A percentile compares a stretch with the other conserved stretches of the same genome.
These are phyloP conservation scores for Phytophthora quininea DNA, from an alignment of 352 stramenopile genomes.

Conservation along the genomic window DNA sequence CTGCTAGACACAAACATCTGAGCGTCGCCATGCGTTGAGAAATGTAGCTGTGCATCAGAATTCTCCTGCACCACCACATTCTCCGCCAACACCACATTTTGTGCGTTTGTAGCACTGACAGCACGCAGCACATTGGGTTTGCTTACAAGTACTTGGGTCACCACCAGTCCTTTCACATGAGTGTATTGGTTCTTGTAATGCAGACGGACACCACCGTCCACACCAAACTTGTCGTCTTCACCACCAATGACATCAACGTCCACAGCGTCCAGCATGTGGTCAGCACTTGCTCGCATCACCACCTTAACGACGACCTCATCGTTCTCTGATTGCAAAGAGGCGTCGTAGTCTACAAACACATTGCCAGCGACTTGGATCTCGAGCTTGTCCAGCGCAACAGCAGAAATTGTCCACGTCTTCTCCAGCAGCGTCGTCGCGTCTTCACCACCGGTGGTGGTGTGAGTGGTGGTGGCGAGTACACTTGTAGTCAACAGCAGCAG, in stretches of 20 bases:
- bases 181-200: slow-evolving; percentile 52
- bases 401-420: slow-evolving; percentile 43
- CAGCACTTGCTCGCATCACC: slow-evolving; percentile 31
- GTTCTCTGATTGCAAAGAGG: slow-evolving; percentile 19
- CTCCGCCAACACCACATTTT: slow-evolving; percentile 38
- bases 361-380: slow-evolving; percentile 40
- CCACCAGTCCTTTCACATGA: slow-evolving; percentile 35
- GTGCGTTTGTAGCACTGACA: slow-evolving; percentile 12
- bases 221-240: slow-evolving; percentile 21
- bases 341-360: slow-evolving; percentile 50
- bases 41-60: slow-evolving; percentile 22
- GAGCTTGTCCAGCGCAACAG: slow-evolving; percentile 24
- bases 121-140: slow-evolving; percentile 26
- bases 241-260: slow-evolving; percentile 23
- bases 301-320: slow-evolving; percentile 28
- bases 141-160: slow-evolving; percentile 39
- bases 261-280: slow-evolving; percentile 33
- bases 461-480: slow-evolving; percentile 10
- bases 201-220: slow-evolving; percentile 37
- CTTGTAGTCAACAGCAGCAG: slow-evolving; percentile 8
- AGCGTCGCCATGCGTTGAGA: slow-evolving; percentile 28
- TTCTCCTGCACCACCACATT: slow-evolving; percentile 39
- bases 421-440: slow-evolving; percentile 12
- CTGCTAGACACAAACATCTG: slow-evolving; percentile 21
- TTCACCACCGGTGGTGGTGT: background rate